phyloP scores from a whole-genome alignment of 768 basidiomycete genomes.

The Macrolepiota fuliginosa region DNA sequence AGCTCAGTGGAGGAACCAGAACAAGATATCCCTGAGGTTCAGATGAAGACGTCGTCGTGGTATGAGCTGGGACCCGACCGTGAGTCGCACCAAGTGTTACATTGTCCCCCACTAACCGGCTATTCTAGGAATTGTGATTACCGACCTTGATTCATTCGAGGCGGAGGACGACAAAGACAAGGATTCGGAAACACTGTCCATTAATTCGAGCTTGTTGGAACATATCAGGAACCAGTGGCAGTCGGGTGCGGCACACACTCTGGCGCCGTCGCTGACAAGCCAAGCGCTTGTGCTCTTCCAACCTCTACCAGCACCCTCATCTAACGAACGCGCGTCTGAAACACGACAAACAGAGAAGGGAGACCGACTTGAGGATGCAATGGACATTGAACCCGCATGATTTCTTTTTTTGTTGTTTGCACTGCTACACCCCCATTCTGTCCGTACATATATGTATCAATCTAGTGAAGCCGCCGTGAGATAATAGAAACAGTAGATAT shows the following conservation, averaged over 20 bases:
- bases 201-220: conserved; percentile 45
- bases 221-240: conserved; percentile 34
- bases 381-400: conserved; percentile 47
- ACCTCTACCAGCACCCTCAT: conserved; percentile 28
- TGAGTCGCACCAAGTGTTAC: conserved; percentile 30
- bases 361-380: conserved; percentile 32
- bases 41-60: conserved; percentile 65
- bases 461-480: conserved; percentile 14
- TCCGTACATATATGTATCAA: neutral
- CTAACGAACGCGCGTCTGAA: neutral
- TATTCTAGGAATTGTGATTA: conserved; percentile 57
- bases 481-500: conserved; percentile 20
- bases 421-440: neutral
- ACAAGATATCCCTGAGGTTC: conserved; percentile 44
- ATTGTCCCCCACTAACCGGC: conserved; percentile 1
- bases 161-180: conserved; percentile 36
- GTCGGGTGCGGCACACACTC: conserved; percentile 15
- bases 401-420: neutral
- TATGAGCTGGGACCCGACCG: conserved; percentile 70
- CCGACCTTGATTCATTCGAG: conserved; percentile 53
- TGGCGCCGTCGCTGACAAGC: conserved; percentile 23
- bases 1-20: conserved; percentile 39
- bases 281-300: conserved; percentile 58
- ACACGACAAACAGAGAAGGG: neutral
- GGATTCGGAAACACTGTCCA: conserved; percentile 14